These are phyloP conservation scores for Calocybe gangraenosa DNA, from an alignment of 768 basidiomycete species.

Conservation along the genomic window DNA sequence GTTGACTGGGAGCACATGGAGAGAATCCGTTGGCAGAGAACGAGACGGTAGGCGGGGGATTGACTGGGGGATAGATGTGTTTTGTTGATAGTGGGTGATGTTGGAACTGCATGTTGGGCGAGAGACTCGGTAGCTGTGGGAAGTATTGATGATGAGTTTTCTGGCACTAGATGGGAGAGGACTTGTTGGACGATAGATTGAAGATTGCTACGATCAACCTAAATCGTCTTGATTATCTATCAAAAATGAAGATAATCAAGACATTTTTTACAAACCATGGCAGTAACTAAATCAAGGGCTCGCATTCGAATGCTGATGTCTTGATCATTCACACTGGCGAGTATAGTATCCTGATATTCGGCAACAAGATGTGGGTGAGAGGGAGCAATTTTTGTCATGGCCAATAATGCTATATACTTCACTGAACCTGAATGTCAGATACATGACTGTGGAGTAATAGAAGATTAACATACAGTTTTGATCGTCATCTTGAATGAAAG, in stretches of 20 bases:
- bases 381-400: slow-evolving; percentile 94
- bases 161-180: slow-evolving; percentile 77
- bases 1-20: slow-evolving; percentile 79
- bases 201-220: slow-evolving; percentile 82
- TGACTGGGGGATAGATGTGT: slow-evolving; percentile 51
- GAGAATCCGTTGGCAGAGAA: slow-evolving; percentile 79
- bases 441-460: background rate
- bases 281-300: slow-evolving; percentile 88
- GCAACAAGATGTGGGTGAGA: slow-evolving; percentile 86
- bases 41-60: slow-evolving; percentile 82
- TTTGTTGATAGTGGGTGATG: slow-evolving; percentile 29
- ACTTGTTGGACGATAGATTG: slow-evolving; percentile 90
- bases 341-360: slow-evolving; percentile 88
- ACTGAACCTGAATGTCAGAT: slow-evolving; percentile 45
- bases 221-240: background rate
- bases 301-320: slow-evolving; percentile 97
- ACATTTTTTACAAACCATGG: slow-evolving; percentile 60
- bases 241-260: slow-evolving; percentile 1
- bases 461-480: slow-evolving; percentile 76
- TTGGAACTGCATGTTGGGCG: slow-evolving; percentile 32
- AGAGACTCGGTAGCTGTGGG: slow-evolving; percentile 64
- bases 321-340: slow-evolving; percentile 85
- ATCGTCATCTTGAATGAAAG: slow-evolving; percentile 88
- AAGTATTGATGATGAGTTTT: slow-evolving; percentile 40
- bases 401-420: slow-evolving; percentile 94